A percentile compares a stretch with the other conserved stretches of the same genome.
phyloP scores from a whole-genome alignment of 2,329 filamentous ascomycete species.

The Mariannaea elegans region DNA sequence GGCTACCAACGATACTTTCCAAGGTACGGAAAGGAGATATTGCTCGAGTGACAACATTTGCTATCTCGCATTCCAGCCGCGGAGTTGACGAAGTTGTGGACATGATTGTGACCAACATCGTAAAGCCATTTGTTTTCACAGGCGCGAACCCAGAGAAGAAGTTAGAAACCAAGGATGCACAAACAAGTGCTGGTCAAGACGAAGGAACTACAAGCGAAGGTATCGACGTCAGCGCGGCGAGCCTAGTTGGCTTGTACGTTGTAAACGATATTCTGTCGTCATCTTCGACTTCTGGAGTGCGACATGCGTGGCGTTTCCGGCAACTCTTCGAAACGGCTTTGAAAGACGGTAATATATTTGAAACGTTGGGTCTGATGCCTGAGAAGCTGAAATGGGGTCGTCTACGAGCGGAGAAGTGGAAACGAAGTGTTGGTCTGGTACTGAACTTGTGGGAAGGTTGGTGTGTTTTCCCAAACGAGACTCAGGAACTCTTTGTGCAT shows the following conservation, averaged over 20 bases:
- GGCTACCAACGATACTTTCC: constrained; percentile 78
- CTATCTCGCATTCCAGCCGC: constrained; percentile 83
- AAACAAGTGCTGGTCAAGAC: constrained; percentile 40
- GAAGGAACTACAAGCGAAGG: constrained; percentile 52
- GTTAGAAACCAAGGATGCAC: constrained; percentile 47
- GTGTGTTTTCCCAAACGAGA: constrained; percentile 78
- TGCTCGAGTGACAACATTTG: constrained; percentile 85
- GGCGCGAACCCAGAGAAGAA: constrained; percentile 70
- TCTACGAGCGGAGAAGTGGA: constrained; percentile 85
- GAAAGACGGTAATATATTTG: constrained; percentile 74
- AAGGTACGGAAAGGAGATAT: constrained; percentile 86
- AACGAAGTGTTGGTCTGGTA: constrained; percentile 75
- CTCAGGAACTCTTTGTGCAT: constrained; percentile 74
- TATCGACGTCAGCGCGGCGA: constrained; percentile 74
- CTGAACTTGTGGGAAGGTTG: constrained; percentile 76
- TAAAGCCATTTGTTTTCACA: constrained; percentile 77
- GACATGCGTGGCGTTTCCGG: constrained; percentile 87
- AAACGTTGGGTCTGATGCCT: constrained; percentile 77
- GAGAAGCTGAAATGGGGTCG: constrained; percentile 81
- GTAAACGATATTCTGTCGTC: constrained; percentile 81
- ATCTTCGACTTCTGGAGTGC: constrained; percentile 77
- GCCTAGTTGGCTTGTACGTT: constrained; percentile 83
- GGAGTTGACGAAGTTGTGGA: constrained; percentile 94
- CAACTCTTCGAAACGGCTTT: constrained; percentile 81
- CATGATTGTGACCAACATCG: constrained; percentile 83